Percentiles rank a stretch among this genome's conserved stretches.
These are phyloP conservation scores for Leucaena leucocephala DNA, from an alignment of 306 rosid species.

Conservation along the genomic window DNA sequence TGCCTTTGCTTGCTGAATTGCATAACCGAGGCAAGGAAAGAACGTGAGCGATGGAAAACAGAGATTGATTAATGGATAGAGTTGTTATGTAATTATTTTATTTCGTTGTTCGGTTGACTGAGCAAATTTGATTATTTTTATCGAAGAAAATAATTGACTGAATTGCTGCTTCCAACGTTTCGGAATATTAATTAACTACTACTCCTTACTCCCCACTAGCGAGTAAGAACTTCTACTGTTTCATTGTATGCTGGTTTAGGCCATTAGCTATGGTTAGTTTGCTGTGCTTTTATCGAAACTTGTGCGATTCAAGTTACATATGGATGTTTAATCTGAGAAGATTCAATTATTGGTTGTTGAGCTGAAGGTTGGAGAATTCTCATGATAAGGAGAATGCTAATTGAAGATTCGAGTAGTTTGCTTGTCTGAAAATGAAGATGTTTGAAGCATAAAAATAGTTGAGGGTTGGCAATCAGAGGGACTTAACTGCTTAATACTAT, in stretches of 20 bases:
- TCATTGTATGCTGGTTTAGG: neutral
- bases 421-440: neutral
- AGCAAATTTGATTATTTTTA: neutral
- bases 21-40: neutral
- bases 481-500: neutral
- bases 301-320: too few relatives aligned
- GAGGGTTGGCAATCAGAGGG: neutral
- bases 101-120: neutral
- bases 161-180: neutral
- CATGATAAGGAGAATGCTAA: neutral
- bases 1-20: neutral
- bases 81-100: neutral
- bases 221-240: neutral
- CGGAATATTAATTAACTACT: neutral
- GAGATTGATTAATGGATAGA: neutral
- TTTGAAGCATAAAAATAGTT: neutral
- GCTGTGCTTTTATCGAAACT: neutral
- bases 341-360: neutral
- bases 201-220: neutral
- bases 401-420: neutral
- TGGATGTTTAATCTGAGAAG: neutral
- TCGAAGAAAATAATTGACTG: neutral
- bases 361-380: neutral
- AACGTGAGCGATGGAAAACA: neutral
- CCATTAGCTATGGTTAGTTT: neutral